phyloP scores from a whole-genome alignment of 208 protist genomes.

The Endotrypanum monterogeii region DNA sequence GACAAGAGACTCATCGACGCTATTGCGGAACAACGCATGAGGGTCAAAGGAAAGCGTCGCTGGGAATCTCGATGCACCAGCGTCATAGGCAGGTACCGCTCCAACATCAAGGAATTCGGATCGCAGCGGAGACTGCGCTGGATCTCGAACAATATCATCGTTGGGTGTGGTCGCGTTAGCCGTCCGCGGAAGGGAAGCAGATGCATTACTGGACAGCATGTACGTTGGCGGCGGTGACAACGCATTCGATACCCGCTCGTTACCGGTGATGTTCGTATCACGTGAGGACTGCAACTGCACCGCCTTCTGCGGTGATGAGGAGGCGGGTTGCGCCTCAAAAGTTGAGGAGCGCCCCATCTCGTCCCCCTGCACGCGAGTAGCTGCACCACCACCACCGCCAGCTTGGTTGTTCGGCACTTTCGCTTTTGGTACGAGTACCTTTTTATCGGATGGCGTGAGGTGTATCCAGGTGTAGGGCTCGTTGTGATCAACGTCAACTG shows the following conservation, averaged over 20 bases:
- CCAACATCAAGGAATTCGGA: not conserved
- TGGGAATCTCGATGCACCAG: not conserved
- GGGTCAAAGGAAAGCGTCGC: conserved; percentile 31
- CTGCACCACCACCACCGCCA: not conserved
- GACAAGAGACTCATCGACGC: conserved; percentile 43
- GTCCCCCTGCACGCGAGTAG: not conserved
- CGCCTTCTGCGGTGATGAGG: not conserved
- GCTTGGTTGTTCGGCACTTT: not conserved
- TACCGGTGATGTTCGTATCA: not conserved
- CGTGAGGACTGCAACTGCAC: not conserved
- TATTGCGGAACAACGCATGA: conserved; percentile 29
- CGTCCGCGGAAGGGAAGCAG: too few relatives aligned
- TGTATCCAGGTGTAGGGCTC: conserved; percentile 50
- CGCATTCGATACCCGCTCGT: not conserved
- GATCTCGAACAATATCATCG: not conserved
- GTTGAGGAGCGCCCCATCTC: not conserved
- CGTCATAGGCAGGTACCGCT: not conserved
- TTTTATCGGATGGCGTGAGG: conserved; percentile 21
- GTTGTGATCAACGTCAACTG: conserved; percentile 62
- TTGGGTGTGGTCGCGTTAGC: not conserved
- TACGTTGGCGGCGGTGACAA: not conserved
- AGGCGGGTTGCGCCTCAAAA: conserved; percentile 2
- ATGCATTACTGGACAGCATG: not conserved
- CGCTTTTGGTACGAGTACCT: not conserved
- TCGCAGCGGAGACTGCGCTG: not conserved